phyloP scores from a whole-genome alignment of 2,329 filamentous ascomycete genomes.

The Clathrospora elynae region DNA sequence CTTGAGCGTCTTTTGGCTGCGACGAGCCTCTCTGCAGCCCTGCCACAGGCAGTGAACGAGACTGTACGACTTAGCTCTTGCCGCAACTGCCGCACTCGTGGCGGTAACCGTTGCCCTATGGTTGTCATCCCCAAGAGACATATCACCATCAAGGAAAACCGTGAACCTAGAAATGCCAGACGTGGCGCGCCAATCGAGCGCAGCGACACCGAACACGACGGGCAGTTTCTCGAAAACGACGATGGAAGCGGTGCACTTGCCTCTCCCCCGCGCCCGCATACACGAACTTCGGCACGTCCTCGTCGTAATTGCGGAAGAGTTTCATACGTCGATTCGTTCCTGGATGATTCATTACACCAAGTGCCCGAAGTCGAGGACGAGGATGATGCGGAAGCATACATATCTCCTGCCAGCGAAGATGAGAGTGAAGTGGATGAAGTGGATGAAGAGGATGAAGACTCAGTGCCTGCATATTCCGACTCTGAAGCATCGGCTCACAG shows the following conservation, averaged over 20 bases:
- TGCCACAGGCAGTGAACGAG: neutral
- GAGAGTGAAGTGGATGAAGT: slow-evolving; percentile 7
- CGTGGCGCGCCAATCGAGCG: neutral
- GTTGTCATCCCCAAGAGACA: too few relatives aligned
- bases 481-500: neutral
- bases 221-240: too few relatives aligned
- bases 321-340: slow-evolving; percentile 17
- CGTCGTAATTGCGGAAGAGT: slow-evolving; percentile 15
- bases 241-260: too few relatives aligned
- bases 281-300: slow-evolving; percentile 4
- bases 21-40: neutral
- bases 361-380: slow-evolving; percentile 10
- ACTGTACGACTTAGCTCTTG: slow-evolving; percentile 17
- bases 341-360: slow-evolving; percentile 9
- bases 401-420: neutral
- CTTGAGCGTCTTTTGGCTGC: neutral
- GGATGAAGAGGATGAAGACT: too few relatives aligned
- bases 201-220: too few relatives aligned
- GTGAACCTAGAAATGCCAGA: neutral
- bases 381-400: slow-evolving; percentile 8
- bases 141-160: too few relatives aligned
- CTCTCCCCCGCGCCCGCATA: too few relatives aligned
- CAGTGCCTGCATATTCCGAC: slow-evolving; percentile 1
- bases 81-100: slow-evolving; percentile 17
- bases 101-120: slow-evolving; percentile 9